Percentiles rank a stretch among this genome's conserved stretches.
These are phyloP conservation scores for Penicillium griseofulvum DNA, from an alignment of 2,329 filamentous ascomycete genomes.

Conservation along the genomic window DNA sequence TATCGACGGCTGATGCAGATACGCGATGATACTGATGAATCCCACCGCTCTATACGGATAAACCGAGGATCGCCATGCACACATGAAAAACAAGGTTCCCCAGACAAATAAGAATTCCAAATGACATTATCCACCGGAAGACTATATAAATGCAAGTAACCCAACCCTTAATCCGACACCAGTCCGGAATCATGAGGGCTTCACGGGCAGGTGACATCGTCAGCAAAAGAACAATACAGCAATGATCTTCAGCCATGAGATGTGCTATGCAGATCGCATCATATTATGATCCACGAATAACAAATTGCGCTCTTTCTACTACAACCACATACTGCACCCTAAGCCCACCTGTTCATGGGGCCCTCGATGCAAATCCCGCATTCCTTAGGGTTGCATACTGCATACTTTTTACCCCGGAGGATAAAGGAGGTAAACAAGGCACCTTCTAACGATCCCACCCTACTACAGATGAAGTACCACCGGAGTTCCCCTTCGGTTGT, in stretches of 20 bases:
- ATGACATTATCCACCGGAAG: background rate
- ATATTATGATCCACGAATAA: background rate
- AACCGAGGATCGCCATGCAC: background rate
- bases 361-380: background rate
- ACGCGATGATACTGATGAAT: background rate
- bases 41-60: background rate
- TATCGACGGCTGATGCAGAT: background rate
- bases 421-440: background rate
- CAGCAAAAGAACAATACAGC: background rate
- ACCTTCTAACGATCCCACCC: background rate
- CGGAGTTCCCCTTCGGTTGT: background rate
- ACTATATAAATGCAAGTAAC: background rate
- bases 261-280: background rate
- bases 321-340: too few relatives aligned
- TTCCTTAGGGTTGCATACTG: background rate
- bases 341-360: background rate
- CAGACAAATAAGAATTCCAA: background rate
- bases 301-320: background rate
- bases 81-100: background rate
- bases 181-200: background rate
- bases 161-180: background rate
- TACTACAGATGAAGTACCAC: background rate
- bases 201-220: slow-evolving; percentile 1
- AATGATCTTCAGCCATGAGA: background rate
- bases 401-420: slow-evolving; percentile 3